Percentiles rank a stretch among this genome's conserved stretches.
phyloP scores from a whole-genome alignment of 2,329 filamentous ascomycete species.

The Talaromyces sp. region DNA sequence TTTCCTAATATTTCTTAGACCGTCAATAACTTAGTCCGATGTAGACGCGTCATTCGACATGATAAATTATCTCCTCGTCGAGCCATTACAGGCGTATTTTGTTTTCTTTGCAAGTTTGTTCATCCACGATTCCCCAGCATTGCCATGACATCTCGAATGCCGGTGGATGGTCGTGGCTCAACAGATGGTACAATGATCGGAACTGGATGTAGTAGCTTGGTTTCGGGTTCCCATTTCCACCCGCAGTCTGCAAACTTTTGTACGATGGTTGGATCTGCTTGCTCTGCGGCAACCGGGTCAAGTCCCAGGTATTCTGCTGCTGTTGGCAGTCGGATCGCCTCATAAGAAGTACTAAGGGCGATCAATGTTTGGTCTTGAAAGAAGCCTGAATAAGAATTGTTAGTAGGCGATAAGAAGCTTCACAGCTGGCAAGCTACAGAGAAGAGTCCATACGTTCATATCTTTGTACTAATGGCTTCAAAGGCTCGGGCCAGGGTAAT shows the following conservation, averaged over 20 bases:
- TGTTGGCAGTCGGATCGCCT: conserved; percentile 40
- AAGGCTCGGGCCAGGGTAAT: conserved; percentile 36
- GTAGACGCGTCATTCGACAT: conserved; percentile 7
- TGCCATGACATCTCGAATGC: conserved; percentile 37
- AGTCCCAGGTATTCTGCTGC: conserved; percentile 43
- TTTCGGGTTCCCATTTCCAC: conserved; percentile 43
- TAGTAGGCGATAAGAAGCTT: background rate
- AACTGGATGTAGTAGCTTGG: conserved; percentile 38
- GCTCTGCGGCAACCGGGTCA: conserved; percentile 28
- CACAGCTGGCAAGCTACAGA: background rate
- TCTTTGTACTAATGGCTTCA: conserved; percentile 35
- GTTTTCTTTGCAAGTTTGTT: conserved; percentile 16
- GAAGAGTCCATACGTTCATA: conserved; percentile 38
- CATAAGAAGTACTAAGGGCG: conserved; percentile 43
- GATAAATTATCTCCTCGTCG: background rate
- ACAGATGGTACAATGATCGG: conserved; percentile 24
- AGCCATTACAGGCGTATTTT: background rate
- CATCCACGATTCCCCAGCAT: conserved; percentile 34
- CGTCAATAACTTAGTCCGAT: background rate
- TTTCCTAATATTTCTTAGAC: conserved; percentile 1
- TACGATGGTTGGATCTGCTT: conserved; percentile 33
- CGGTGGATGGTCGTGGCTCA: conserved; percentile 23
- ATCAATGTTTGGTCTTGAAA: conserved; percentile 44
- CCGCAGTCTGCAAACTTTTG: conserved; percentile 37
- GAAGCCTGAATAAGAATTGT: conserved; percentile 29